Percentiles rank a stretch among this genome's conserved stretches.
Conservation (phyloP, 768 basidiomycete species). For the Suillus weaverae region DNA sequence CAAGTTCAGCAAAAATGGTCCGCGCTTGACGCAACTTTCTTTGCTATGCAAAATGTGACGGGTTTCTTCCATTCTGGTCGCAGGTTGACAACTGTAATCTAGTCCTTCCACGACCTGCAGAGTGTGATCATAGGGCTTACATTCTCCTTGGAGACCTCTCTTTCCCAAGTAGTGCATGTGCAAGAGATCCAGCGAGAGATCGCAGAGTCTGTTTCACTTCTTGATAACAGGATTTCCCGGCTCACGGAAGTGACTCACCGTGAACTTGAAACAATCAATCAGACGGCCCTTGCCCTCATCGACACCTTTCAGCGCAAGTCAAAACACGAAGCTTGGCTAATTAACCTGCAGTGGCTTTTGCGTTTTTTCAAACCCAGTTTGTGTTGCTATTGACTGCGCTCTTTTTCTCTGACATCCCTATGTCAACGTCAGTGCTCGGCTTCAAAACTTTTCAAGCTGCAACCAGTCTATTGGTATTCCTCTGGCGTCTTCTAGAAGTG, state of each 20-base stretch:
- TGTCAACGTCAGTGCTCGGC: constrained; percentile 14
- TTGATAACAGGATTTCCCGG: constrained; percentile 37
- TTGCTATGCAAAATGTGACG: constrained; percentile 31
- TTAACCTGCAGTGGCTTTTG: constrained; percentile 17
- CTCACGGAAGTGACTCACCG: constrained; percentile 40
- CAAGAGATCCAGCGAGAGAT: constrained; percentile 39
- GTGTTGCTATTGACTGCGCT: constrained; percentile 12
- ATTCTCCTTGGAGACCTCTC: constrained; percentile 31
- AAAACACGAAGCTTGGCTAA: background rate
- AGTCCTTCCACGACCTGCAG: constrained; percentile 8
- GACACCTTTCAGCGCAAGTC: constrained; percentile 15
- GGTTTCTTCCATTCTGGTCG: constrained; percentile 14
- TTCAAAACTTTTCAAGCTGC: constrained; percentile 30
- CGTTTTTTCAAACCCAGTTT: constrained; percentile 21
- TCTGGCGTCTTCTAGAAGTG: constrained; percentile 34
- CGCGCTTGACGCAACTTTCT: constrained; percentile 24
- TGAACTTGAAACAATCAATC: constrained; percentile 50
- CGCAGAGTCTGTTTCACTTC: constrained; percentile 33
- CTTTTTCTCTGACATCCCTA: background rate
- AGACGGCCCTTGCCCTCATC: constrained; percentile 36
- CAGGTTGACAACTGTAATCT: constrained; percentile 18
- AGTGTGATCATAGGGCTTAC: constrained; percentile 8
- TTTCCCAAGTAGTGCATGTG: constrained; percentile 31
- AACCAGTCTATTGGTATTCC: constrained; percentile 22
- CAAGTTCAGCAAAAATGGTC: constrained; percentile 31